Evolutionary conservation across 805 yeast genomes (phyloP).

Genomic region (Kazachstania africana): DNA sequence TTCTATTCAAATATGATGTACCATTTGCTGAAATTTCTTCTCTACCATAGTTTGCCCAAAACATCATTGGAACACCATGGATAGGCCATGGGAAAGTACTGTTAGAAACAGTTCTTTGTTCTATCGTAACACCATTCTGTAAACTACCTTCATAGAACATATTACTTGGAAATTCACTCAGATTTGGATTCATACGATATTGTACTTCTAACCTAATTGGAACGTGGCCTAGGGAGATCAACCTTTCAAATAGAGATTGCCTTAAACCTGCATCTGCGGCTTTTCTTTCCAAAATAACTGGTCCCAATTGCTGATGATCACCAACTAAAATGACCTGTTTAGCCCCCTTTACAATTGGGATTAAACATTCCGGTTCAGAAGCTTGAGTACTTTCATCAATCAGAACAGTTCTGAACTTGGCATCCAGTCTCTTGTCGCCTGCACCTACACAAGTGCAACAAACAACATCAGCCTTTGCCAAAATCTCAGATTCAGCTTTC

Average conservation of each 20-base stretch:
- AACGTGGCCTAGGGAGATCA: slow-evolving; percentile 67
- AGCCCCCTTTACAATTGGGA: slow-evolving; percentile 83
- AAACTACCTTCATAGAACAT: slow-evolving; percentile 87
- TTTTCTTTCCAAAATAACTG: slow-evolving; percentile 67
- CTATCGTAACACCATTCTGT: slow-evolving; percentile 82
- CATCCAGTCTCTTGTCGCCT: slow-evolving; percentile 54
- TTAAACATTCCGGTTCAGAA: slow-evolving; percentile 81
- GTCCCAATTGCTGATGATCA: slow-evolving; percentile 93
- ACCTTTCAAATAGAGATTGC: slow-evolving; percentile 80
- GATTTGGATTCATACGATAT: slow-evolving; percentile 86
- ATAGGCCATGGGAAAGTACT: slow-evolving; percentile 88
- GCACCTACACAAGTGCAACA: slow-evolving; percentile 93
- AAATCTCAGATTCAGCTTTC: slow-evolving; percentile 36
- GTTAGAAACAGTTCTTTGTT: slow-evolving; percentile 45
- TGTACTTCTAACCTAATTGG: slow-evolving; percentile 86
- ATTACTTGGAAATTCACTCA: slow-evolving; percentile 80
- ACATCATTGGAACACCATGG: slow-evolving; percentile 80
- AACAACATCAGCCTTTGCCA: slow-evolving; percentile 59
- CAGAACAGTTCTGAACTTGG: slow-evolving; percentile 63
- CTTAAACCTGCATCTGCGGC: slow-evolving; percentile 82
- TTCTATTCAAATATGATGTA: slow-evolving; percentile 69
- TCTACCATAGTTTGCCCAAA: slow-evolving; percentile 81
- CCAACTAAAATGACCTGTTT: slow-evolving; percentile 86
- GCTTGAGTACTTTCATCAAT: slow-evolving; percentile 94
- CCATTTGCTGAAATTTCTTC: slow-evolving; percentile 82